A percentile compares a stretch with the other conserved stretches of the same genome.
These are phyloP conservation scores for Sicyos edulis DNA, from an alignment of 306 rosid species.

Conservation along the genomic window DNA sequence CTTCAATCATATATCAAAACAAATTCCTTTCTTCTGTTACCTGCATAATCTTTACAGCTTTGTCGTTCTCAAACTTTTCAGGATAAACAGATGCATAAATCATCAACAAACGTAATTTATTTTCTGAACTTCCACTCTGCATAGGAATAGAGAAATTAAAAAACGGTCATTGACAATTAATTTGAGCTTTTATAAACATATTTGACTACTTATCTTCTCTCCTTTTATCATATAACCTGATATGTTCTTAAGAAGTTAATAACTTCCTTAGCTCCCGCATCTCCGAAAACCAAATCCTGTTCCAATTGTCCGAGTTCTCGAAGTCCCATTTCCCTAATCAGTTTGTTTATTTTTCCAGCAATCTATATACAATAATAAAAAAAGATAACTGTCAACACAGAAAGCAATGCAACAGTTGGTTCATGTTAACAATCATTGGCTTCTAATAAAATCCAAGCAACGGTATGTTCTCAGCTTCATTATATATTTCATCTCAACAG, in stretches of 20 bases:
- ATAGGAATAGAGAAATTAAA: slow-evolving; percentile 15
- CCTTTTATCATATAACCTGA: slow-evolving; percentile 50
- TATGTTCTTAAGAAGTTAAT: slow-evolving; percentile 65
- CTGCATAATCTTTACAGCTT: slow-evolving; percentile 87
- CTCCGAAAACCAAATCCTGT: slow-evolving; percentile 97
- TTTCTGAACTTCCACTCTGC: slow-evolving; percentile 63
- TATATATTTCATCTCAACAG: background rate
- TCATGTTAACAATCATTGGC: no score
- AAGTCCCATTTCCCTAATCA: slow-evolving; percentile 61
- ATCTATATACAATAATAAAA: slow-evolving; percentile 46
- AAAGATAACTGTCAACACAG: slow-evolving; percentile 26
- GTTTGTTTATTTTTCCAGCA: slow-evolving; percentile 80
- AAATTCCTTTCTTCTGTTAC: slow-evolving; percentile 32
- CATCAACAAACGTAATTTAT: slow-evolving; percentile 87
- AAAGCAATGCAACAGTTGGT: background rate
- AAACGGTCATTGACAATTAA: background rate
- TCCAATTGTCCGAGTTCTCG: slow-evolving; percentile 88
- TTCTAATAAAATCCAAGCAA: slow-evolving; percentile 3
- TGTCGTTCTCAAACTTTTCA: slow-evolving; percentile 90
- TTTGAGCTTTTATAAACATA: background rate
- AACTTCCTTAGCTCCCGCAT: slow-evolving; percentile 91
- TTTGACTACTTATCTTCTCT: background rate
- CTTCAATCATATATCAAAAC: slow-evolving; percentile 7
- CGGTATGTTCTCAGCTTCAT: background rate
- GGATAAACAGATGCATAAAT: slow-evolving; percentile 77